Conservation (phyloP, 352 stramenopile species). For the Phytophthora pinifolia region DNA sequence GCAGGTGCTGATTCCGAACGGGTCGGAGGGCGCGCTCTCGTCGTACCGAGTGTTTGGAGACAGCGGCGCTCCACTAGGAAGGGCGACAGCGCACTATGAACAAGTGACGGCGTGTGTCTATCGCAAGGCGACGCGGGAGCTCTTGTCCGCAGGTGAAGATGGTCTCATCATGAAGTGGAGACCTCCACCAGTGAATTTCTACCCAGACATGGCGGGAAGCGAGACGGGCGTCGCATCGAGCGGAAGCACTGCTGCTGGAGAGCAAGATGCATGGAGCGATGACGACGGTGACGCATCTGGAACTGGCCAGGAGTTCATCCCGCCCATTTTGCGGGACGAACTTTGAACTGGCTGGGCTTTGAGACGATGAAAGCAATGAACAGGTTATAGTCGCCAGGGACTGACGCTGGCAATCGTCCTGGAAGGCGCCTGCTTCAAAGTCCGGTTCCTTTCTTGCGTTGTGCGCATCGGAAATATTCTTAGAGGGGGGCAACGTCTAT, state of each 20-base stretch:
- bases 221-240: slow-evolving; percentile 6
- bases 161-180: slow-evolving; percentile 78
- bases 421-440: too few relatives aligned
- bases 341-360: too few relatives aligned
- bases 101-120: slow-evolving; percentile 65
- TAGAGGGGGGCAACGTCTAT: too few relatives aligned
- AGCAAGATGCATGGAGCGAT: slow-evolving; percentile 61
- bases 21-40: slow-evolving; percentile 43
- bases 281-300: slow-evolving; percentile 35
- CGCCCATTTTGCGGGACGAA: slow-evolving; percentile 60
- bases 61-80: slow-evolving; percentile 31
- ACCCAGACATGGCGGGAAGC: slow-evolving; percentile 19
- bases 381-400: too few relatives aligned
- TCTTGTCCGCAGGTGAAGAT: slow-evolving; percentile 63
- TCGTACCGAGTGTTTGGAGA: slow-evolving; percentile 57
- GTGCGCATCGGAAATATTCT: too few relatives aligned
- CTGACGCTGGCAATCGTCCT: too few relatives aligned
- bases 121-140: slow-evolving; percentile 45
- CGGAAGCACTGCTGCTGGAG: slow-evolving; percentile 13
- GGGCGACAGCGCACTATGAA: slow-evolving; percentile 58
- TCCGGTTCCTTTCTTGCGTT: too few relatives aligned
- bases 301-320: slow-evolving; percentile 46
- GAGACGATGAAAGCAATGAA: too few relatives aligned
- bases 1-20: slow-evolving; percentile 66
- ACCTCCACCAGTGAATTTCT: slow-evolving; percentile 31